These are phyloP conservation scores for Dicorynia guianensis DNA, from an alignment of 306 rosid species.

Conservation along the genomic window DNA sequence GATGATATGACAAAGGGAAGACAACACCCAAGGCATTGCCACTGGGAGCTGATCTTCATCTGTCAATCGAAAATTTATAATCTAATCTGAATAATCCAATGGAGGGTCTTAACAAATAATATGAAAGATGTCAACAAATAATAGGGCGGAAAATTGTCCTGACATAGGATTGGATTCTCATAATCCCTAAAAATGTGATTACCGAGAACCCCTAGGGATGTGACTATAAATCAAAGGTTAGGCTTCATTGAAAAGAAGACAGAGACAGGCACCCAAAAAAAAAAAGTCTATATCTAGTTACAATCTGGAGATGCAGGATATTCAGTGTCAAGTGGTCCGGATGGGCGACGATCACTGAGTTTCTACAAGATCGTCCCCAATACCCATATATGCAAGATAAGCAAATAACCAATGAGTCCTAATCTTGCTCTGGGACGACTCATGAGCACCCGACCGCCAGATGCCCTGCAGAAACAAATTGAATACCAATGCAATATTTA, in stretches of 20 bases:
- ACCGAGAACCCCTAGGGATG: constrained; percentile 60
- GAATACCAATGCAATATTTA: background rate
- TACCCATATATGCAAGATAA: constrained; percentile 88
- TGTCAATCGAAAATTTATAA: background rate
- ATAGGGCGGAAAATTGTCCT: constrained; percentile 36
- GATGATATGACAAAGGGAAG: too few species aligned
- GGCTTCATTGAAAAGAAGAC: constrained; percentile 38
- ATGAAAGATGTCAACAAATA: constrained; percentile 33
- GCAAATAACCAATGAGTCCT: constrained; percentile 77
- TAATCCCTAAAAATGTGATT: constrained; percentile 81
- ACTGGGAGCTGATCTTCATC: background rate
- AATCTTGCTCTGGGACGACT: constrained; percentile 92
- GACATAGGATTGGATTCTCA: constrained; percentile 57
- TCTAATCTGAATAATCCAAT: constrained; percentile 31
- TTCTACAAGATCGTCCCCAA: constrained; percentile 75
- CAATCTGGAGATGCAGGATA: constrained; percentile 57
- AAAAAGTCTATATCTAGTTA: constrained; percentile 48
- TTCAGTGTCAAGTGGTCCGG: constrained; percentile 33
- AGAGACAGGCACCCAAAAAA: background rate
- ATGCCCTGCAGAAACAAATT: constrained; percentile 73
- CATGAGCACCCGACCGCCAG: constrained; percentile 90
- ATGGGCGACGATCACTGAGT: constrained; percentile 33
- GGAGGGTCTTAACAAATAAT: constrained; percentile 24
- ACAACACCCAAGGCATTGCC: background rate
- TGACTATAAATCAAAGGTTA: constrained; percentile 40